phyloP scores from a whole-genome alignment of 371 early-diverging fungal species.

The Apophysomyces trapeziformis region DNA sequence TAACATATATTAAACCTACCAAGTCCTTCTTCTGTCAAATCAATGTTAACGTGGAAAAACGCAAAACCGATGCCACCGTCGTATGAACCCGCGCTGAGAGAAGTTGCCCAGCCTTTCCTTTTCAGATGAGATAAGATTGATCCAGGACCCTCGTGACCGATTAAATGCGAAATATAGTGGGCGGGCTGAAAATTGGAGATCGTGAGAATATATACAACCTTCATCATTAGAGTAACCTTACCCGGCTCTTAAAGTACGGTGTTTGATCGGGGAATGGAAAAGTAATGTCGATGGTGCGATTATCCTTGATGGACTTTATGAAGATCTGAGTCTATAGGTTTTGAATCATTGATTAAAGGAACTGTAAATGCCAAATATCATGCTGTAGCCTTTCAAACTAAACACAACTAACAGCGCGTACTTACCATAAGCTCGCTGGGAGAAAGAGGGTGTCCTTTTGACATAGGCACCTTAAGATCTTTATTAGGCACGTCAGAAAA shows the following conservation, averaged over 20 bases:
- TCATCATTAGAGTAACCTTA: conserved; percentile 19
- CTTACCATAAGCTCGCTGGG: conserved; percentile 63
- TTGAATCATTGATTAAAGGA: conserved; percentile 6
- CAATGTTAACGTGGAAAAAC: conserved; percentile 78
- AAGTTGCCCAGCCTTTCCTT: conserved; percentile 86
- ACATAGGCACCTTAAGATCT: conserved; percentile 65
- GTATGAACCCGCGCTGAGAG: conserved; percentile 65
- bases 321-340: conserved; percentile 60
- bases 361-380: conserved; percentile 4
- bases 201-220: not conserved
- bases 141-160: conserved; percentile 86
- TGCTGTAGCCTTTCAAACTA: not conserved
- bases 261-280: conserved; percentile 86
- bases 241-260: conserved; percentile 58
- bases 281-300: conserved; percentile 70
- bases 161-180: conserved; percentile 70
- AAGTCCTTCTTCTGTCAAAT: conserved; percentile 84
- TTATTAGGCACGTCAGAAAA: conserved; percentile 77
- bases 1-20: conserved; percentile 31
- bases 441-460: conserved; percentile 76
- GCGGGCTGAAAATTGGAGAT: conserved; percentile 53
- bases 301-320: conserved; percentile 82
- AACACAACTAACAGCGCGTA: not conserved
- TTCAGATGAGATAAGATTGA: conserved; percentile 85
- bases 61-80: conserved; percentile 70